Conservation (phyloP, 306 rosid species). For the Ochetophila trinervis region DNA sequence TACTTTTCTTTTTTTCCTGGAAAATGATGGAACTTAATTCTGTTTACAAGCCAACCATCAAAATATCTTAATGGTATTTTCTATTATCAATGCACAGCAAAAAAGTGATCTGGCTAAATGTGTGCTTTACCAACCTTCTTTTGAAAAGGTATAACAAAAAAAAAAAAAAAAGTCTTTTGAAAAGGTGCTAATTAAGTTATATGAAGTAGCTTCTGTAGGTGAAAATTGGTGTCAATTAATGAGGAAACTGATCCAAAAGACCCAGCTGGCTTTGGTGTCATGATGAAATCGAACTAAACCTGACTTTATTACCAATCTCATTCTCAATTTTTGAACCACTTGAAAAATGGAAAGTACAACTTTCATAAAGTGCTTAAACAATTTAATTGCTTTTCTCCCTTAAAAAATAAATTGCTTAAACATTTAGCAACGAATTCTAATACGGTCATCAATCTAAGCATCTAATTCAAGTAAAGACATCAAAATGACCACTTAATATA, state of each 20-base stretch:
- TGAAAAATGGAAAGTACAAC: too few species aligned
- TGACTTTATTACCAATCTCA: neutral
- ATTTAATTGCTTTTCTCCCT: too few species aligned
- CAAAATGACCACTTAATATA: too few species aligned
- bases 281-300: neutral
- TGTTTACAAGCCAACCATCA: neutral
- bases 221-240: neutral
- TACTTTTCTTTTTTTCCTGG: neutral
- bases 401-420: too few species aligned
- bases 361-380: too few species aligned
- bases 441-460: too few species aligned
- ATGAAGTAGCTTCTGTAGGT: neutral
- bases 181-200: neutral
- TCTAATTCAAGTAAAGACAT: too few species aligned
- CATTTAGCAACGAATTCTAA: too few species aligned
- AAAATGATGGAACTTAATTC: neutral
- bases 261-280: conserved; percentile 10
- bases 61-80: conserved; percentile 1
- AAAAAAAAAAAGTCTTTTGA: too few species aligned
- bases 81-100: neutral
- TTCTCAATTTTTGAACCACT: too few species aligned
- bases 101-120: neutral
- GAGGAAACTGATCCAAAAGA: neutral
- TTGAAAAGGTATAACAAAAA: neutral
- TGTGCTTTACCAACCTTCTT: neutral